Base-by-base conservation (phyloP, 371 early-diverging fungal genomes). In the Cokeromyces recurvatus region DNA sequence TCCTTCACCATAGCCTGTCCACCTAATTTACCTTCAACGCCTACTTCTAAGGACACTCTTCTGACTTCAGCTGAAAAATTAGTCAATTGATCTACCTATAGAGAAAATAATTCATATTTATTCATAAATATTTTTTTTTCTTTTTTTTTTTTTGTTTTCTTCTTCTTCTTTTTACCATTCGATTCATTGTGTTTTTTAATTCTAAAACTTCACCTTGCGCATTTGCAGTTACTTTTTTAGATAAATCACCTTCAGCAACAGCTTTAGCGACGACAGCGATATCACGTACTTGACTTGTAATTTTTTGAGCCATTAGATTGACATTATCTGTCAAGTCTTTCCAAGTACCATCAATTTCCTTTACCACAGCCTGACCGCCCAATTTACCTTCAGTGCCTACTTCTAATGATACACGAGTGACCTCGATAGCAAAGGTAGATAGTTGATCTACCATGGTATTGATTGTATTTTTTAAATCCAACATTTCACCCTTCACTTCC, bases 361-460 rank as follows among this genome's bases (percentile, higher is more conserved):
- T 53, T 8, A 80, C 75, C 0, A 58, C 48, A 5, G 84, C 86
- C 52, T 79, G 79, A 9, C 75, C 85, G 34, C 75, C 84, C 1
- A 76, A 53, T 37, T 55, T 59, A n/a, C 79, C 79, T 34, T 76
- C 71, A n/a, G 64, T 40, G 19, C 68, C 65, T 34, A 71, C 68
- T 50, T 71, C 65, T 27, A 50, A 44, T 2, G 77, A 66, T 2
- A 80, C 71, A 2, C 76, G 55, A 15, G 66, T 76, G 7, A 86
- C 81, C 51, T 86, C 86, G 0, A 64, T 61, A 4, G 81, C 80
- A 54, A 82, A 78, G 1, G 64, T 72, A 42, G 45, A 71, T 46
- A 62, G 58, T 58, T 78, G 76, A 55, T 77, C 80, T 12, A 81
- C 78, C 84, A 80, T 82, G 16, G 80, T 77, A 52, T 82, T 82